phyloP scores from a whole-genome alignment of 2,329 filamentous ascomycete genomes.

The Falciphora oryzae region DNA sequence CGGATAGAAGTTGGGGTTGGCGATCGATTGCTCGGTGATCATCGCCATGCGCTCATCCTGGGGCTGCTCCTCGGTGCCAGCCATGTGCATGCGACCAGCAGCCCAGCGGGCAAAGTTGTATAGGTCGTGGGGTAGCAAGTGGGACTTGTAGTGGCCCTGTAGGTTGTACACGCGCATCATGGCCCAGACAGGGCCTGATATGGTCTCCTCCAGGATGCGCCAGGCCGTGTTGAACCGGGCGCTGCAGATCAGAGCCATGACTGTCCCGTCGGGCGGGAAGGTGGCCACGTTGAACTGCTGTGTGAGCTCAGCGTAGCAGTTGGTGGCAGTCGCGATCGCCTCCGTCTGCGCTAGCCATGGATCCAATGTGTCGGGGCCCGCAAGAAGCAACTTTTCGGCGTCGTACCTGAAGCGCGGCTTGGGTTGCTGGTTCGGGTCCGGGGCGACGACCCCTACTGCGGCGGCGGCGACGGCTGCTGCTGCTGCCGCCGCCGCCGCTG shows the following conservation, averaged over 20 bases:
- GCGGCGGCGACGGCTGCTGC: constrained; percentile 2
- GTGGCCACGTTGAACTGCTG: constrained; percentile 13
- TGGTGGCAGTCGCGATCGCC: constrained; percentile 14
- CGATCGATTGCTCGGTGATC: constrained; percentile 15
- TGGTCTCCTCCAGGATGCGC: constrained; percentile 17
- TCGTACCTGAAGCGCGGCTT: constrained; percentile 7
- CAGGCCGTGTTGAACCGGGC: constrained; percentile 16
- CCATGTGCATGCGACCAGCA: constrained; percentile 12
- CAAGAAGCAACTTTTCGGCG: constrained; percentile 8
- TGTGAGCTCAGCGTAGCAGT: constrained; percentile 16
- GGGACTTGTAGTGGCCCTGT: constrained; percentile 15
- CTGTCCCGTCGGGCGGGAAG: constrained; percentile 16
- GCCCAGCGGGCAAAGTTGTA: constrained; percentile 16
- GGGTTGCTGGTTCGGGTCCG: background rate
- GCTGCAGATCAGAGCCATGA: constrained; percentile 17
- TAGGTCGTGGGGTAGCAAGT: constrained; percentile 15
- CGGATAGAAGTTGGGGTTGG: constrained; percentile 13
- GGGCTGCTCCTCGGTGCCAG: constrained; percentile 14
- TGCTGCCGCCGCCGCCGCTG: background rate
- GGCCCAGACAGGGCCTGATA: constrained; percentile 17
- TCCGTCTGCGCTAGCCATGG: constrained; percentile 16
- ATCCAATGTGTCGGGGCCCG: constrained; percentile 11
- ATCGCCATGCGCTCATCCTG: constrained; percentile 15
- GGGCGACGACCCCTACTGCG: background rate
- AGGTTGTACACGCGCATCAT: constrained; percentile 16